Evolutionary conservation across 768 basidiomycete species (phyloP).

Genomic region (Tricholoma hemisulphureum): DNA sequence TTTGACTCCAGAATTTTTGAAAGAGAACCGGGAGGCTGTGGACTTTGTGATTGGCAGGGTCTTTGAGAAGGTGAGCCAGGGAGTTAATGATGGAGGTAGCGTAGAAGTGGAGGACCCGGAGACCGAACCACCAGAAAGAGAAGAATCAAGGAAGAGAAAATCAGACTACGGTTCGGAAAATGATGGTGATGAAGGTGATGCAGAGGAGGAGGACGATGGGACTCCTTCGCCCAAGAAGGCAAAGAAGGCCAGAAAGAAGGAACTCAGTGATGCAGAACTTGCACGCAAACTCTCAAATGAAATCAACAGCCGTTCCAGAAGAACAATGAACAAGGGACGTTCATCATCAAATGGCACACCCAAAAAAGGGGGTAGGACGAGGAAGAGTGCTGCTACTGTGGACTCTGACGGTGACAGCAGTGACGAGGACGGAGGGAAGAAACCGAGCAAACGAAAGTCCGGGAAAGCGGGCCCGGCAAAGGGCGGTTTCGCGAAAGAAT

Average conservation of each 20-base stretch:
- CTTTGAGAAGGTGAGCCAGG: slow-evolving; percentile 57
- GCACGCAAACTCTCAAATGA: slow-evolving; percentile 71
- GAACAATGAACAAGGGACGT: slow-evolving; percentile 41
- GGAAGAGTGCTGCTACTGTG: slow-evolving; percentile 56
- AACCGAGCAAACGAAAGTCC: slow-evolving; percentile 36
- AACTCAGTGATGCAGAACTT: slow-evolving; percentile 66
- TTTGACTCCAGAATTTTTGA: slow-evolving; percentile 59
- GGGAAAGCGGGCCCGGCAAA: slow-evolving; percentile 48
- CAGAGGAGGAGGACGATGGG: slow-evolving; percentile 28
- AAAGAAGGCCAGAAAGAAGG: slow-evolving; percentile 51
- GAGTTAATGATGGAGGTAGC: slow-evolving; percentile 28
- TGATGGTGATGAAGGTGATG: slow-evolving; percentile 31
- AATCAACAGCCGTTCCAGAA: slow-evolving; percentile 60
- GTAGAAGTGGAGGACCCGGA: slow-evolving; percentile 31
- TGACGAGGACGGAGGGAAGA: slow-evolving; percentile 38
- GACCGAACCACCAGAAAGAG: slow-evolving; percentile 13
- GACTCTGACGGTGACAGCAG: slow-evolving; percentile 52
- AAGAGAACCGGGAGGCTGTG: slow-evolving; percentile 64
- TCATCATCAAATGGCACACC: slow-evolving; percentile 37
- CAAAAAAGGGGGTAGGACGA: slow-evolving; percentile 43
- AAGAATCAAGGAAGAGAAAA: slow-evolving; percentile 37
- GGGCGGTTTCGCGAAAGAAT: slow-evolving; percentile 81
- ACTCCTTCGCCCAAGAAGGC: slow-evolving; percentile 45
- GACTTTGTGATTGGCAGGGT: slow-evolving; percentile 67
- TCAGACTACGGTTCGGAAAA: slow-evolving; percentile 35